These are phyloP conservation scores for Eremochloa ophiuroides DNA, from an alignment of 176 grass and related monocot genomes.

Conservation along the genomic window DNA sequence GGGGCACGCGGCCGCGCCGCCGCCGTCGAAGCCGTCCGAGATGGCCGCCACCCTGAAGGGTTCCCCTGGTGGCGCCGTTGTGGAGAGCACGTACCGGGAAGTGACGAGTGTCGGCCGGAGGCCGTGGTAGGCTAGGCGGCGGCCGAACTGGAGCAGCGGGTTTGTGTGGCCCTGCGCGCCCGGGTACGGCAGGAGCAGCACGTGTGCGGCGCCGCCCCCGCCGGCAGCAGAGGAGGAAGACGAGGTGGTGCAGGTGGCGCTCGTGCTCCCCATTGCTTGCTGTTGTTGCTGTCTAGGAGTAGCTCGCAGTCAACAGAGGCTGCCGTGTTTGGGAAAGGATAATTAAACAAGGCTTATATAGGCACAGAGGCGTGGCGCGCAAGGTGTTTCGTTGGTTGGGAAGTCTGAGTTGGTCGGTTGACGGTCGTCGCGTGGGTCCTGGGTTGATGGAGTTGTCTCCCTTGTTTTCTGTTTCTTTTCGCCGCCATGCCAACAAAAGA, in stretches of 20 bases:
- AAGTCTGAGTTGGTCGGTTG: too few relatives aligned
- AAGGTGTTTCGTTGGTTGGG: too few relatives aligned
- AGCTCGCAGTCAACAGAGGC: too few relatives aligned
- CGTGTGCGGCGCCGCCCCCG: not conserved
- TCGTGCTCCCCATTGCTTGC: not conserved
- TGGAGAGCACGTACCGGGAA: conserved; percentile 17
- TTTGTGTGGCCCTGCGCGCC: conserved; percentile 29
- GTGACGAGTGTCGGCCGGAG: conserved; percentile 6
- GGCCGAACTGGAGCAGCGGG: conserved; percentile 34
- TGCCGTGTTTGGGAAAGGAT: too few relatives aligned
- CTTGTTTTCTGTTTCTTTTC: too few relatives aligned
- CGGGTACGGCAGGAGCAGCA: conserved; percentile 5
- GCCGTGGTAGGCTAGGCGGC: conserved; percentile 17
- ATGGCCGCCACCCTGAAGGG: conserved; percentile 27
- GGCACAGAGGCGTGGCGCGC: too few relatives aligned
- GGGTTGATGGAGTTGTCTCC: too few relatives aligned
- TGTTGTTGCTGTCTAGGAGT: too few relatives aligned
- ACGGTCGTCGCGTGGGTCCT: too few relatives aligned
- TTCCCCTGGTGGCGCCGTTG: not conserved
- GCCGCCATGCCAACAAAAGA: too few relatives aligned
- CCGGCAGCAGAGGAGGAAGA: not conserved
- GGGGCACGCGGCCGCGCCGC: not conserved
- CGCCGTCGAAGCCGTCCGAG: conserved; percentile 36
- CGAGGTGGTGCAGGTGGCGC: not conserved
- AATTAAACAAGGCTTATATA: too few relatives aligned